Percentiles rank a stretch among this genome's conserved stretches.
Evolutionary conservation across 208 protist genomes (phyloP).

Genomic region (Wallacemonas rigidus): DNA sequence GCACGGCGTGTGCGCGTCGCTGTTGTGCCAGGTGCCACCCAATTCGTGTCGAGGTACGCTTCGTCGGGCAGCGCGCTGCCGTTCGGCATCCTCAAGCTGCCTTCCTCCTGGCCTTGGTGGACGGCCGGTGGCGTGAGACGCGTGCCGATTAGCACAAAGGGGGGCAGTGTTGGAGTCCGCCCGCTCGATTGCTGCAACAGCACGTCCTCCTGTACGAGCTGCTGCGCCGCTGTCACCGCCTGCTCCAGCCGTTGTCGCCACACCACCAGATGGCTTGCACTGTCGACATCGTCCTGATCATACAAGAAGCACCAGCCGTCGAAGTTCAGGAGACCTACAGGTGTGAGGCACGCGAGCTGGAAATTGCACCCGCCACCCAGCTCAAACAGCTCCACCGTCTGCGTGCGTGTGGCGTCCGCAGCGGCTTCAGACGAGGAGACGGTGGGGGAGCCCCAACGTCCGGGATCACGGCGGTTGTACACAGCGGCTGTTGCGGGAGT

Average conservation of each 20-base stretch:
- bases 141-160: conserved; percentile 47
- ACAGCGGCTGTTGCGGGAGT: not conserved
- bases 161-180: conserved; percentile 17
- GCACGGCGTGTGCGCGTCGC: too few relatives aligned
- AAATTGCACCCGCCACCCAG: conserved; percentile 73
- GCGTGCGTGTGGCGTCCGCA: not conserved
- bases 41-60: conserved; percentile 32
- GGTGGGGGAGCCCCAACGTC: not conserved
- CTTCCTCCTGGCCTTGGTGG: too few relatives aligned
- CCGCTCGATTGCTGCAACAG: not conserved
- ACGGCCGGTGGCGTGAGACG: conserved; percentile 5
- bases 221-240: not conserved
- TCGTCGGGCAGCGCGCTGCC: conserved; percentile 27
- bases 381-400: conserved; percentile 77
- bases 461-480: not conserved
- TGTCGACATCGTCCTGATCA: conserved; percentile 55
- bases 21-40: not conserved
- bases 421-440: too few relatives aligned
- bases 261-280: conserved; percentile 44
- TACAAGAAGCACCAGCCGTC: conserved; percentile 85
- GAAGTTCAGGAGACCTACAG: conserved; percentile 50
- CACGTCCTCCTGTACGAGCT: not conserved
- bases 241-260: conserved; percentile 51
- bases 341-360: conserved; percentile 38
- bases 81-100: not conserved